These are phyloP conservation scores for Fusarium irregulare DNA, from an alignment of 2,329 filamentous ascomycete genomes.

Conservation along the genomic window DNA sequence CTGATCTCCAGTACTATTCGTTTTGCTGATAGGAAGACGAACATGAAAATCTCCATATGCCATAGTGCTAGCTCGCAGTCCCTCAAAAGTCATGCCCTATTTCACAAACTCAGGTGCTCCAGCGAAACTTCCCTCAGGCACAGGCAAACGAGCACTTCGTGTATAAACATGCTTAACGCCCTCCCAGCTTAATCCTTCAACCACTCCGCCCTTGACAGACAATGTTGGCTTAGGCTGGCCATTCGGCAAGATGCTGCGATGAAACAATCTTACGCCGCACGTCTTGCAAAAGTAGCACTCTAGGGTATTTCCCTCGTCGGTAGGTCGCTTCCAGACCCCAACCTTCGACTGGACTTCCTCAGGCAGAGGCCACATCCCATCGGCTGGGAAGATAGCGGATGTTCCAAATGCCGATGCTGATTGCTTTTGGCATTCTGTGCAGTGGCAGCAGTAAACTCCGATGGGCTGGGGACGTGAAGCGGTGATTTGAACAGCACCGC, in stretches of 20 bases:
- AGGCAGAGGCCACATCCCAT: constrained; percentile 55
- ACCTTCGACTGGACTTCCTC: constrained; percentile 49
- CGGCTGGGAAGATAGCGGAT: constrained; percentile 56
- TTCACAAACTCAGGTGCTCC: constrained; percentile 22
- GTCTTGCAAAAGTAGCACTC: constrained; percentile 57
- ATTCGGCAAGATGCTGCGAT: constrained; percentile 54
- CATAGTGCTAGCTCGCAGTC: not conserved
- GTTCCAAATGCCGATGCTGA: constrained; percentile 59
- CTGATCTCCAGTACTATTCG: not conserved
- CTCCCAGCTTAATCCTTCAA: constrained; percentile 56
- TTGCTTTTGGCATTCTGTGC: constrained; percentile 59
- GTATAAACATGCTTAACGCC: constrained; percentile 59
- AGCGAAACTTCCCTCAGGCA: constrained; percentile 53
- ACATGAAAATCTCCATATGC: not conserved
- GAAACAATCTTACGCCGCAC: constrained; percentile 61
- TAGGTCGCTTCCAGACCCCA: constrained; percentile 53
- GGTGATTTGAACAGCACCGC: constrained; percentile 52
- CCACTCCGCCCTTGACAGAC: constrained; percentile 60
- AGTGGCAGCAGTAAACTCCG: constrained; percentile 59
- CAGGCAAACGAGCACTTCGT: constrained; percentile 56
- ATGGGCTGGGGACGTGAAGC: constrained; percentile 51
- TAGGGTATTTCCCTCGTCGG: constrained; percentile 55
- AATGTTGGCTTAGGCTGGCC: constrained; percentile 53
- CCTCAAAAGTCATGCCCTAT: not conserved
- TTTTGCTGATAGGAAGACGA: not conserved